Conservation (phyloP, 495 filamentous ascomycete species). For the Chaetomium fimeti region DNA sequence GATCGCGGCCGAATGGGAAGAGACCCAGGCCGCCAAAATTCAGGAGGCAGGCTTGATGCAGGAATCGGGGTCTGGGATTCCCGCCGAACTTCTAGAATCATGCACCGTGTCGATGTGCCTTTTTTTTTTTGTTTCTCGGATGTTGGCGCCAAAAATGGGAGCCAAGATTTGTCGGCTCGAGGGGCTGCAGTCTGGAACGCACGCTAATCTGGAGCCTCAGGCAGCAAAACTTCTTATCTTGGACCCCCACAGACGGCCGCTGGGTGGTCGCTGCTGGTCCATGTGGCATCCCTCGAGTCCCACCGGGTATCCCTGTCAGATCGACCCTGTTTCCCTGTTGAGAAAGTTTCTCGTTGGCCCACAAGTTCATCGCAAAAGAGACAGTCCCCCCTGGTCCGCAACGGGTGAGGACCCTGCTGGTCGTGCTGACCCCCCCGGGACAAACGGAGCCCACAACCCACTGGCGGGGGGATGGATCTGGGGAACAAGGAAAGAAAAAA, state of each 20-base stretch:
- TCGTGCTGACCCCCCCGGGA: constrained; percentile 9
- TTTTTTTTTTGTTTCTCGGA: background rate
- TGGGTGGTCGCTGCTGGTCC: constrained; percentile 22
- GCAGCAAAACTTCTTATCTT: constrained; percentile 35
- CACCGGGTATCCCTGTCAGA: constrained; percentile 28
- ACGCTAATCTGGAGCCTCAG: constrained; percentile 18
- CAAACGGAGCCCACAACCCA: constrained; percentile 18
- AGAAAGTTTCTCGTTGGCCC: constrained; percentile 28
- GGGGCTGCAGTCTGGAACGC: constrained; percentile 24
- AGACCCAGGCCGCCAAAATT: background rate
- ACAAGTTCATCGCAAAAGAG: constrained; percentile 20
- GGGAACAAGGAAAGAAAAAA: constrained; percentile 11
- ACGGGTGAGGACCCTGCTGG: constrained; percentile 7
- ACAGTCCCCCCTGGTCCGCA: background rate
- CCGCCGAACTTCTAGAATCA: constrained; percentile 10
- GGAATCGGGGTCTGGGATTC: background rate
- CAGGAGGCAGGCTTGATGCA: constrained; percentile 2
- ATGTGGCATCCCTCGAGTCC: constrained; percentile 34
- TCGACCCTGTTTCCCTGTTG: constrained; percentile 30
- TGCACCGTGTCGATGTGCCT: background rate
- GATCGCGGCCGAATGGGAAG: constrained; percentile 19
- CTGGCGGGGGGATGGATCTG: background rate
- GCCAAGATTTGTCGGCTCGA: constrained; percentile 23
- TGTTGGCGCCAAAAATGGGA: background rate
- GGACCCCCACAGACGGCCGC: constrained; percentile 33